Evolutionary conservation across 2,329 filamentous ascomycete species (phyloP), one percentile per base, ranked within the genome.

Genomic region (Diaporthe sp.): DNA sequence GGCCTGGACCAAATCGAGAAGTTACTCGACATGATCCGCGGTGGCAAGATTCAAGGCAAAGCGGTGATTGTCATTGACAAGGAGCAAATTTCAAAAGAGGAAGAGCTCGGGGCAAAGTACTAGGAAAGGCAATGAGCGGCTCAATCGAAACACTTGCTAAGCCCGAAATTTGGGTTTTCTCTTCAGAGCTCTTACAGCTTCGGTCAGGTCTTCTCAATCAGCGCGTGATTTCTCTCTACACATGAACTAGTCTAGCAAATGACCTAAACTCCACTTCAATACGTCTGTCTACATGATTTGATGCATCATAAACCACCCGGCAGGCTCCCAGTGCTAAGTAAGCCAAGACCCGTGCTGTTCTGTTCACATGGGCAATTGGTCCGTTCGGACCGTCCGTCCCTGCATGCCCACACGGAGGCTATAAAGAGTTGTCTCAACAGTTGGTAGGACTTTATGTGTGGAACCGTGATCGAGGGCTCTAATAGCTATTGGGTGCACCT

Each of bases 11-110:
- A 87, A 75, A 85, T 91, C 19, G 84, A 84, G 4, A 85, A 89
- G 51, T 78, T 91, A 75, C 78, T 89, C 5, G 82, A 87, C 42
- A 78, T 88, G 71, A 86, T 89, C 2, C 83, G 88, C 69, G 84
- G 85, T 10, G 89, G 89, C 0, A 87, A 87, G 81, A 85, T 90
- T 78, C 84, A 86, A 75, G 88, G 89, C 1, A 90, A 92, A 79
- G 88, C 82, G 0, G 84, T 89, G 30, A 84, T 90, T 39, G 78
- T 91, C 15, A 84, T 91, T 17, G 88, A 90, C 75, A 77, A 82
- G 30, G 82, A 84, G 55, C 82, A 84, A 73, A 72, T 82, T n/a
- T 72, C 80, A 65, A 56, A 70, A 12, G 77, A 77, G 32, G 70
- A 78, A 39, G 27, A 79, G 61, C 50, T 72, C 7, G 74, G 74